A percentile compares a stretch with the other conserved stretches of the same genome.
Evolutionary conservation across 23 red algal species (phyloP).

Genomic region (Chondrus crispus): DNA sequence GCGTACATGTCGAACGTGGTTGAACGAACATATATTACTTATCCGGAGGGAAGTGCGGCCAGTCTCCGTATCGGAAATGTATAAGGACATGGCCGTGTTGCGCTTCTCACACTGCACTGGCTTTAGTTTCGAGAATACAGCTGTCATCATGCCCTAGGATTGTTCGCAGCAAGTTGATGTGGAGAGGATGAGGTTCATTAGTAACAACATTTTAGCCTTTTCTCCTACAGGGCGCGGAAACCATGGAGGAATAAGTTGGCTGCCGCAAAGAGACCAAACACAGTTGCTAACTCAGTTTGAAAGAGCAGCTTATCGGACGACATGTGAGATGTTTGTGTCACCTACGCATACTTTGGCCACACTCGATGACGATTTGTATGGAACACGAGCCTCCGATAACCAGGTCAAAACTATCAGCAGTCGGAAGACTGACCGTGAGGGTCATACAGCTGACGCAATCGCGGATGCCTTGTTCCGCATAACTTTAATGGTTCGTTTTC

Average conservation of each 20-base stretch:
- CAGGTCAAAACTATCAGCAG: not conserved
- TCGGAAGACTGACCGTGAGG: not conserved
- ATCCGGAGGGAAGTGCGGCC: too few species aligned
- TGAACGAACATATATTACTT: not conserved
- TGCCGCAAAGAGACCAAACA: not conserved
- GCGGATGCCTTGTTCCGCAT: not conserved
- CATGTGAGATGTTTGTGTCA: not conserved
- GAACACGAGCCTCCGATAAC: not conserved
- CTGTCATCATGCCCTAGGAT: not conserved
- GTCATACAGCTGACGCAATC: not conserved
- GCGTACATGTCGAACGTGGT: not conserved
- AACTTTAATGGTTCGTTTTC: not conserved
- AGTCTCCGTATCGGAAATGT: not conserved
- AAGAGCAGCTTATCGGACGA: not conserved
- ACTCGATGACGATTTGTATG: slow-evolving; percentile 11
- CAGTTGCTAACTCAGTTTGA: not conserved
- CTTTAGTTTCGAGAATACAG: not conserved
- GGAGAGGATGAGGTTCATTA: not conserved
- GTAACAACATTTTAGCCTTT: not conserved
- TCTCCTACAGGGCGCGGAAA: not conserved
- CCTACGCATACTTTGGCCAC: not conserved
- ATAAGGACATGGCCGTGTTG: not conserved
- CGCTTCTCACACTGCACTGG: not conserved
- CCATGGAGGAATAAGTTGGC: not conserved
- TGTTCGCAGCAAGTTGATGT: not conserved